Percentiles rank a stretch among this genome's conserved stretches.
Conservation (phyloP, 2,329 filamentous ascomycete genomes). For the Didymella exigua region DNA sequence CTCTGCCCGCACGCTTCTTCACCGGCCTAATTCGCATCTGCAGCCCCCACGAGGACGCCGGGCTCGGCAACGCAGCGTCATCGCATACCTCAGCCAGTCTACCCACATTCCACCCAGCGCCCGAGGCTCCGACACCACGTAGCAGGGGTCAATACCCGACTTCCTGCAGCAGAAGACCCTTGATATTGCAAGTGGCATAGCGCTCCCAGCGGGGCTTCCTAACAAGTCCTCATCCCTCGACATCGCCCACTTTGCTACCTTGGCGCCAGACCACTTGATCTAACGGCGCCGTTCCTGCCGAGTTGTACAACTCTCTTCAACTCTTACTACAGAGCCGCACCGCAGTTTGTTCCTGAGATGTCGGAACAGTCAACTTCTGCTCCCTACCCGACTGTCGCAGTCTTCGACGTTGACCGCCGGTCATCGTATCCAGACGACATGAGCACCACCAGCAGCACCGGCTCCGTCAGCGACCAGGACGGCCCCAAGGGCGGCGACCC, state of each 20-base stretch:
- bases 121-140: conserved; percentile 18
- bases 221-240: conserved; percentile 29
- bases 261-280: conserved; percentile 33
- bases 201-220: conserved; percentile 19
- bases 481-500: conserved; percentile 51
- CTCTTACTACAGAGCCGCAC: conserved; percentile 25
- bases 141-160: conserved; percentile 26
- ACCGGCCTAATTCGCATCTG: not conserved
- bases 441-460: conserved; percentile 51
- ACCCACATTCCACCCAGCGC: conserved; percentile 20
- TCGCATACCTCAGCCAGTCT: conserved; percentile 16
- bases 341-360: conserved; percentile 22
- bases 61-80: conserved; percentile 12
- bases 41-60: conserved; percentile 22
- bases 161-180: conserved; percentile 28
- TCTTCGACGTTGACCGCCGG: conserved; percentile 22
- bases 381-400: conserved; percentile 35
- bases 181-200: conserved; percentile 20
- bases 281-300: conserved; percentile 27
- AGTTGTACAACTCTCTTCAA: conserved; percentile 21
- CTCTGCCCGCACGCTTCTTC: not conserved
- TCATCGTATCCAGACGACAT: conserved; percentile 45
- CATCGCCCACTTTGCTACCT: conserved; percentile 30
- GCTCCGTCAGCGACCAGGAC: conserved; percentile 49
- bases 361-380: conserved; percentile 28